Base-by-base conservation (phyloP, 75 land plant species). In the Chamaecyparis obtusa region DNA sequence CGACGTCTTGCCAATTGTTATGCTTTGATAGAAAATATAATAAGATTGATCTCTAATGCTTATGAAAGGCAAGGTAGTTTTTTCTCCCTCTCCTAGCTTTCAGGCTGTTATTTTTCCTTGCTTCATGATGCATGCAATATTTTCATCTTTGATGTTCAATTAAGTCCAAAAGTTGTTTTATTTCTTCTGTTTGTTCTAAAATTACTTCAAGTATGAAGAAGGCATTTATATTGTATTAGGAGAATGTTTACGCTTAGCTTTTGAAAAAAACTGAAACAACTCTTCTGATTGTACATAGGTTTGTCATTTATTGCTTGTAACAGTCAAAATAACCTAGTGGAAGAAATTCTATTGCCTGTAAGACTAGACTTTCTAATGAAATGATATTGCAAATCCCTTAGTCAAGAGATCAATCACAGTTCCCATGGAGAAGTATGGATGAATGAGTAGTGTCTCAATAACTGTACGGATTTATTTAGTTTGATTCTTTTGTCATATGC, bases 21-120 rank as follows among this genome's bases (percentile, higher is more conserved):
- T 86, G 88, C 95, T 1, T 87, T 95, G 91, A 75, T 95, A 43
- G 96, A 95, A 69, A 93, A 88, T 86, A 93, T 92, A 39, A 92
- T 95, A 43, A 95, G 88, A 74, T 39, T 95, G 9, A 87, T 95
- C 27, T 91, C 96, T 64, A 87, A 88, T 43, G 55, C 88, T 49
- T 81, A 46, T 87, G 92, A 49, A 86, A 76, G 24, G 35, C 88
- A 91, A 91, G 94, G 94, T 92, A 78, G 48, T 46, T 32, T 84
- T 15, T 35, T 55, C 27, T 51, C 69, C 19, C 43, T 16, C 19
- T 35, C 14, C 35, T 15, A 55, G 19, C 33, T 32, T 32, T 30
- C 27, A 9, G 24, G 15, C 27, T 46, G 5, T 55, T 9, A 9
- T 19, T 51, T 84, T 84, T 7, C 14, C 41, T 49, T 17, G 39